Evolutionary conservation across 2,329 filamentous ascomycete species (phyloP).

Genomic region (Annulohypoxylon truncatum): DNA sequence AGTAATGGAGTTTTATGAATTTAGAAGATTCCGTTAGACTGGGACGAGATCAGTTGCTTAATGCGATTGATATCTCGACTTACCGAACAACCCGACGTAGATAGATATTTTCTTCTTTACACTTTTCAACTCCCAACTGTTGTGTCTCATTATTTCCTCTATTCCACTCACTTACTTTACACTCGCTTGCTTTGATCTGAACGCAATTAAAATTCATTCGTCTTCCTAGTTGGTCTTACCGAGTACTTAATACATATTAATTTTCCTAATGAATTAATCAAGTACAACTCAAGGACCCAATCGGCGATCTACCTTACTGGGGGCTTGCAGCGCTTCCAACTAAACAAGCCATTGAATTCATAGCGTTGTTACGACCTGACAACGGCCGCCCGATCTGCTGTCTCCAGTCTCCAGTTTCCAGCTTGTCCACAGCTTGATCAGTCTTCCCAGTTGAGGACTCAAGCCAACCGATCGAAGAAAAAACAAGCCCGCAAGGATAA

Average conservation of each 20-base stretch:
- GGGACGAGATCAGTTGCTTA: constrained; percentile 34
- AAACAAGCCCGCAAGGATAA: constrained; percentile 21
- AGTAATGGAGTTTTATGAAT: constrained; percentile 17
- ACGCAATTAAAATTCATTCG: constrained; percentile 5
- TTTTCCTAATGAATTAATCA: constrained; percentile 8
- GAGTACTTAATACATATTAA: constrained; percentile 5
- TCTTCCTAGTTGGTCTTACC: constrained; percentile 2
- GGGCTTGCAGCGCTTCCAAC: constrained; percentile 18
- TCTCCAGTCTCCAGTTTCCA: constrained; percentile 1
- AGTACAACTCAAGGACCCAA: constrained; percentile 11
- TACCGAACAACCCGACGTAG: neutral
- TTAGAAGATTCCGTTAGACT: constrained; percentile 32
- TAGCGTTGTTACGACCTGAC: constrained; percentile 18
- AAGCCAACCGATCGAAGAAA: neutral
- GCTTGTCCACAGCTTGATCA: constrained; percentile 9
- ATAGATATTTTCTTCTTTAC: constrained; percentile 4
- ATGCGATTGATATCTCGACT: constrained; percentile 21
- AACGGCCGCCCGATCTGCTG: constrained; percentile 20
- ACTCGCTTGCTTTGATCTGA: constrained; percentile 17
- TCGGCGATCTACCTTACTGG: constrained; percentile 28
- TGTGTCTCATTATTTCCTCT: constrained; percentile 6
- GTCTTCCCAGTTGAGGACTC: constrained; percentile 7
- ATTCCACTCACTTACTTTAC: constrained; percentile 15
- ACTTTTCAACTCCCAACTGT: constrained; percentile 1
- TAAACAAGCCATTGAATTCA: constrained; percentile 11